Base-by-base conservation (phyloP, 495 filamentous ascomycete genomes). In the Aspergillus affinis region DNA sequence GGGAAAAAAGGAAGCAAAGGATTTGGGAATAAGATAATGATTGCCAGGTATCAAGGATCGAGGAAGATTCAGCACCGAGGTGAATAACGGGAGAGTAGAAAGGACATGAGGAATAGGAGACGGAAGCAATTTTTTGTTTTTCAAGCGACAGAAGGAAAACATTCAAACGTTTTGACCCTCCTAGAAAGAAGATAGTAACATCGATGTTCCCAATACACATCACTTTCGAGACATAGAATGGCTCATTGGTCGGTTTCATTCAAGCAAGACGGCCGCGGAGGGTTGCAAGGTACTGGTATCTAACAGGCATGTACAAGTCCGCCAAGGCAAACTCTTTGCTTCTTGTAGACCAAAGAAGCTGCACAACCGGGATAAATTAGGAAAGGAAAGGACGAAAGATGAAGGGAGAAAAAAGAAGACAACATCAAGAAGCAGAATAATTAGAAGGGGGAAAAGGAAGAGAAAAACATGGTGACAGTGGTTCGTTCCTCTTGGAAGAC, bases 321-420 rank as follows among this genome's bases (percentile, higher is more conserved):
- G 67, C 66, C 65, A 58, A 56, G 62, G 27, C 67, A 64, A 64
- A 68, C 63, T 55, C 61, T 66, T 72, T 70, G 65, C 66, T 63
- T 68, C 66, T 63, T 59, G 62, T 63, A 60, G 60, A 87, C 80
- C 44, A 88, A 90, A 58, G 81, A 74, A 57, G 89, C 86, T 64
- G 85, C 80, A 68, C 65, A 60, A 62, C 59, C 61, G 82, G 36
- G 78, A 46, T 81, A 74, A 29, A 53, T 52, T 47, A 72, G 76
- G 72, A 65, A 79, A 73, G 17, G 84, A 83, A 69, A 56, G 69
- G 57, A 59, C 48, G 54, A 65, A 51, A 53, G 49, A 71, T 78
- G 81, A 59, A 79, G 68, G 64, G 76, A 79, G 68, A 82, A 57
- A 87, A 56, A 69, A 54, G 66, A 65, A 68, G 62, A 65, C 61